Conservation (phyloP, 371 early-diverging fungal species). For the Mycotypha africana region DNA sequence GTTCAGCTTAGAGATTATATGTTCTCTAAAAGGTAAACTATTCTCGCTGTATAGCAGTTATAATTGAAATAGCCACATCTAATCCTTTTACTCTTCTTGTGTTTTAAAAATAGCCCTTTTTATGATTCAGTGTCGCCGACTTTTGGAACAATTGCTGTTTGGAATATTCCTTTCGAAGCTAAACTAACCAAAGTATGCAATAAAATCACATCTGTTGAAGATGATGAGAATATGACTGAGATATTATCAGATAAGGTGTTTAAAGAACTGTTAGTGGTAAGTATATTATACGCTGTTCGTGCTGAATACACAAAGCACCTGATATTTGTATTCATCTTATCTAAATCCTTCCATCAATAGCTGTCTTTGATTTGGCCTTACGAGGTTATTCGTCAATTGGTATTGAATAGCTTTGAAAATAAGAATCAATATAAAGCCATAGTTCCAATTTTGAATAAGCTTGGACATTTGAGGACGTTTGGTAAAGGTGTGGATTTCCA, state of each 20-base stretch:
- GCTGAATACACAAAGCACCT: no score
- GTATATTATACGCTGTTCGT: no score
- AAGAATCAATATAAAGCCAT: constrained; percentile 17
- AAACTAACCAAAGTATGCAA: constrained; percentile 9
- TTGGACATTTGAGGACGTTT: constrained; percentile 8
- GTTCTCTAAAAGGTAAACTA: no score
- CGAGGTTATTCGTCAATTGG: constrained; percentile 8
- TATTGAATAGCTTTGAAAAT: constrained; percentile 9
- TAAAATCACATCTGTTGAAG: constrained; percentile 10
- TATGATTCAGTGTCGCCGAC: no score
- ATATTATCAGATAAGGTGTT: not conserved
- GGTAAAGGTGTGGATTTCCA: no score
- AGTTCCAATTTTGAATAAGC: constrained; percentile 13
- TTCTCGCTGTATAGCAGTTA: no score
- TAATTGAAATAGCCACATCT: no score
- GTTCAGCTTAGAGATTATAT: not conserved
- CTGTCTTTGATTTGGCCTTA: constrained; percentile 23
- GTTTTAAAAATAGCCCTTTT: no score
- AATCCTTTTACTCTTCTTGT: no score
- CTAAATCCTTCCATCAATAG: no score
- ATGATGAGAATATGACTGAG: constrained; percentile 8
- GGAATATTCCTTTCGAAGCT: constrained; percentile 8
- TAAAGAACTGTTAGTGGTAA: not conserved
- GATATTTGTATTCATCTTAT: no score
- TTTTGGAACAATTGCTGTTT: constrained; percentile 3